Conservation (phyloP, 129 eudicot genomes). For the Saposhnikovia divaricata region DNA sequence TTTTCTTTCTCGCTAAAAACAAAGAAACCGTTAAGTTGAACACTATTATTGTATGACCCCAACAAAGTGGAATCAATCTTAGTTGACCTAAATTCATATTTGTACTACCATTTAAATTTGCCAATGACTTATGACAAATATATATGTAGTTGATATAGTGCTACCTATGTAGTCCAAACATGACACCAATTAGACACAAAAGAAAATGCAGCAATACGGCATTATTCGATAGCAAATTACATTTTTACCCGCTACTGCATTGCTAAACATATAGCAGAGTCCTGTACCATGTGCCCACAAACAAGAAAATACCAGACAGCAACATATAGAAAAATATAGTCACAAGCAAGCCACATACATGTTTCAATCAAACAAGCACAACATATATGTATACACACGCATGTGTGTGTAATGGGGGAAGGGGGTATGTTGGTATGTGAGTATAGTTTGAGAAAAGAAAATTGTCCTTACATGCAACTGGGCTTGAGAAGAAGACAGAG, state of each 20-base stretch:
- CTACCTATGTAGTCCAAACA: not conserved
- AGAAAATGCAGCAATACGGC: not conserved
- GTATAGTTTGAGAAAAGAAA: not conserved
- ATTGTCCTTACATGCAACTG: slow-evolving; percentile 11
- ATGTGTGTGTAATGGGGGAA: not conserved
- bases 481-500: slow-evolving; percentile 25
- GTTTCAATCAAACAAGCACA: not conserved
- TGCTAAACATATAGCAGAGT: not conserved
- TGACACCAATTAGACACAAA: not conserved
- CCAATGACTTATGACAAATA: too few species aligned
- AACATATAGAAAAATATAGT: not conserved
- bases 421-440: not conserved
- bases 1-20: not conserved
- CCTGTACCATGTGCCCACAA: not conserved
- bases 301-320: slow-evolving; percentile 1
- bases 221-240: not conserved
- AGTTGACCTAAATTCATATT: too few species aligned
- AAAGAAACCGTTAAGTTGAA: not conserved
- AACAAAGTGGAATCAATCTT: not conserved
- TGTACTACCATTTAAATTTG: not conserved
- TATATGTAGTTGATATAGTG: not conserved
- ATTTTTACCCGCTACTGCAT: not conserved
- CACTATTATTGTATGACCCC: not conserved
- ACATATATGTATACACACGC: not conserved
- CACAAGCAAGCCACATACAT: not conserved